Percentiles rank a stretch among this genome's conserved stretches.
These are phyloP conservation scores for Ceratocystis albifundus DNA, from an alignment of 2,329 filamentous ascomycete species.

Conservation along the genomic window DNA sequence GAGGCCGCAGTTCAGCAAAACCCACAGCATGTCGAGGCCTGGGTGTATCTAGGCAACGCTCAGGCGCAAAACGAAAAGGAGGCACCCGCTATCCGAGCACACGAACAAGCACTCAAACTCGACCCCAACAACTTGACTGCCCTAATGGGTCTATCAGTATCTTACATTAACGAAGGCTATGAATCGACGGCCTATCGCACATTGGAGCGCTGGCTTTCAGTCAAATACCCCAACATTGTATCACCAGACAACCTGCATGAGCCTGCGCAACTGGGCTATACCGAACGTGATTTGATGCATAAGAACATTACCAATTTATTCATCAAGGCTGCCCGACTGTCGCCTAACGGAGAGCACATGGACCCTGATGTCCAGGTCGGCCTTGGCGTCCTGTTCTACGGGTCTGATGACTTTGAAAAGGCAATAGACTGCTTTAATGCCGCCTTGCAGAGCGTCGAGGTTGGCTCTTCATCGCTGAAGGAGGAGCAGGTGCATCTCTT, in stretches of 20 bases:
- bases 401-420: slow-evolving; percentile 94
- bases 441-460: slow-evolving; percentile 74
- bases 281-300: slow-evolving; percentile 79
- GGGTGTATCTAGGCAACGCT: slow-evolving; percentile 81
- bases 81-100: slow-evolving; percentile 81
- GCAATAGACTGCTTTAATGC: slow-evolving; percentile 96
- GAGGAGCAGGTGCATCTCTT: slow-evolving; percentile 81
- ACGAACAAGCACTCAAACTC: slow-evolving; percentile 80
- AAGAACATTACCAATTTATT: slow-evolving; percentile 83
- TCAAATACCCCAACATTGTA: slow-evolving; percentile 80
- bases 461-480: slow-evolving; percentile 64
- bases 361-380: slow-evolving; percentile 97
- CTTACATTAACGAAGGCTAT: slow-evolving; percentile 97
- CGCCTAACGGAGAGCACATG: slow-evolving; percentile 86
- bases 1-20: slow-evolving; percentile 91
- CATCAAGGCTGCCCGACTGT: slow-evolving; percentile 83
- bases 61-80: slow-evolving; percentile 99
- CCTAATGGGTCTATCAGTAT: slow-evolving; percentile 89
- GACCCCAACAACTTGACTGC: slow-evolving; percentile 79
- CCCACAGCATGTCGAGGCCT: slow-evolving; percentile 76
- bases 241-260: slow-evolving; percentile 60
- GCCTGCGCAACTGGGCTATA: slow-evolving; percentile 80
- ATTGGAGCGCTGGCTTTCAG: slow-evolving; percentile 90
- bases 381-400: slow-evolving; percentile 92
- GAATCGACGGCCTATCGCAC: slow-evolving; percentile 94